Conservation (phyloP, 2,329 filamentous ascomycete genomes). For the Verticillium dahliae region DNA sequence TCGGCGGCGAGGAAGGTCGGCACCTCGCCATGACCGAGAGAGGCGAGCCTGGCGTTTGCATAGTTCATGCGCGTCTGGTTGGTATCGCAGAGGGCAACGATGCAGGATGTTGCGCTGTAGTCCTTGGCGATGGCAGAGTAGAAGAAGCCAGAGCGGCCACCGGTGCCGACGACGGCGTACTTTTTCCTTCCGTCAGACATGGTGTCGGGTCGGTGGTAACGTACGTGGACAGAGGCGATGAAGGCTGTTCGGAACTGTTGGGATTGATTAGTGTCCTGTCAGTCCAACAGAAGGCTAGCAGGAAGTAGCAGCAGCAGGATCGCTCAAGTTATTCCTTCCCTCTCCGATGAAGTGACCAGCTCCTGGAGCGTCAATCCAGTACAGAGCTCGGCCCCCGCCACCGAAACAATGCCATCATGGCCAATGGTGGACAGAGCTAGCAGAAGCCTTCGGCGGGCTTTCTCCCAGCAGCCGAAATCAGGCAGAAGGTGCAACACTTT, state of each 20-base stretch:
- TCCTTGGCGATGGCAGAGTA: slow-evolving; percentile 50
- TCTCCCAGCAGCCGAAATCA: background rate
- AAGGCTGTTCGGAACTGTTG: too few relatives aligned
- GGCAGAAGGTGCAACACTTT: background rate
- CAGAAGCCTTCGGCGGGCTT: background rate
- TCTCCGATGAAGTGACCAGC: background rate
- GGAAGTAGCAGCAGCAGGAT: background rate
- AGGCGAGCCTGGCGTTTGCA: slow-evolving; percentile 41
- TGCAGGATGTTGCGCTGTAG: slow-evolving; percentile 39
- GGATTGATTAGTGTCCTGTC: background rate
- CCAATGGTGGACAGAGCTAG: background rate
- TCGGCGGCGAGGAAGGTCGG: slow-evolving; percentile 47
- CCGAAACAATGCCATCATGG: background rate
- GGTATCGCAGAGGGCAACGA: slow-evolving; percentile 53
- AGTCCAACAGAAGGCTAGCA: background rate
- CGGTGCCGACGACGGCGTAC: slow-evolving; percentile 53
- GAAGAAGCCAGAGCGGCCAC: slow-evolving; percentile 54
- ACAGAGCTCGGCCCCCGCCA: background rate
- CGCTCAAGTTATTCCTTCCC: background rate
- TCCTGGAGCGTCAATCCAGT: too few relatives aligned
- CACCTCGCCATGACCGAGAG: slow-evolving; percentile 38
- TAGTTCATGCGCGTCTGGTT: slow-evolving; percentile 54
- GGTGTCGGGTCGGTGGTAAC: background rate
- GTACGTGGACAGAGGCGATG: background rate
- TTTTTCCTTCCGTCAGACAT: slow-evolving; percentile 1